Conservation (phyloP, 1,139 yeast species). For the Blastobotrys aristatus region DNA sequence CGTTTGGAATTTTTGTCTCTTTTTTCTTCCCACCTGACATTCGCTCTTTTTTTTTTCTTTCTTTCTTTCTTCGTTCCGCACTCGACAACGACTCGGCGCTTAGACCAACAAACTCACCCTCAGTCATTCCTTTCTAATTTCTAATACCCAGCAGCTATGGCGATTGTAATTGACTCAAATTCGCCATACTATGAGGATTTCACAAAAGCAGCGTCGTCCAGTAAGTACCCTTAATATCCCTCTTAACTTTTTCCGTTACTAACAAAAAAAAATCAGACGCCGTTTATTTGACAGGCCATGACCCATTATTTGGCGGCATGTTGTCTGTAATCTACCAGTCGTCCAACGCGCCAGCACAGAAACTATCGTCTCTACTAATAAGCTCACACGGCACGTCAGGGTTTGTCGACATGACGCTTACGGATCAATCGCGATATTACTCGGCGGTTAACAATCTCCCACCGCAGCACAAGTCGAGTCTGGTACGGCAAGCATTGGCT, state of each 20-base stretch:
- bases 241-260: not conserved
- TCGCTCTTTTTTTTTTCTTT: not conserved
- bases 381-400: slow-evolving; percentile 67
- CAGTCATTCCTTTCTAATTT: not conserved
- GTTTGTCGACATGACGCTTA: slow-evolving; percentile 57
- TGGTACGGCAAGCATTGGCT: slow-evolving; percentile 71
- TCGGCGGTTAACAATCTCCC: slow-evolving; percentile 73
- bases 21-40: not conserved
- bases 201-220: slow-evolving; percentile 19
- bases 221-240: slow-evolving; percentile 15
- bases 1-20: not conserved
- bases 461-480: slow-evolving; percentile 46
- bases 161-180: slow-evolving; percentile 32
- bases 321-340: slow-evolving; percentile 31
- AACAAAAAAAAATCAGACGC: slow-evolving; percentile 25
- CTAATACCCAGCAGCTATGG: slow-evolving; percentile 7
- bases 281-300: slow-evolving; percentile 37
- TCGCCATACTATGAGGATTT: slow-evolving; percentile 33
- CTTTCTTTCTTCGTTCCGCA: not conserved
- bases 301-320: slow-evolving; percentile 34
- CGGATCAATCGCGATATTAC: slow-evolving; percentile 60
- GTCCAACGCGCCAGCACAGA: slow-evolving; percentile 1
- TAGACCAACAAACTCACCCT: not conserved
- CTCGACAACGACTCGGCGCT: not conserved
- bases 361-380: slow-evolving; percentile 57